Conservation (phyloP, 805 yeast genomes). For the Barnettozyma sucrosica region DNA sequence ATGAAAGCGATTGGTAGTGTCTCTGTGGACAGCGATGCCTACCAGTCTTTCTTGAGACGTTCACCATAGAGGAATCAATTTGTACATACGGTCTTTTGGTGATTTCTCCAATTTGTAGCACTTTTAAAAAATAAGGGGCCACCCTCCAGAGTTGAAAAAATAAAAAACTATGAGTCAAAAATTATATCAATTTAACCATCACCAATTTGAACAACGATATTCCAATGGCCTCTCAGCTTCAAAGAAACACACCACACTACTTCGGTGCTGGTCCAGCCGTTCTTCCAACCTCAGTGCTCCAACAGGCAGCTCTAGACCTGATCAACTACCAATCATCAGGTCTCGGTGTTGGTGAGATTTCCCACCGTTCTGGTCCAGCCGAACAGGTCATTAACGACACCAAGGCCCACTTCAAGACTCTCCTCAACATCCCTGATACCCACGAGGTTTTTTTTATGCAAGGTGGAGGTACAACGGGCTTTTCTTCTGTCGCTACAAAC, state of each 20-base stretch:
- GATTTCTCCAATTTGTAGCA: neutral
- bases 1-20: constrained; percentile 79
- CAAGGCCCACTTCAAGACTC: constrained; percentile 55
- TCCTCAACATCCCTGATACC: constrained; percentile 78
- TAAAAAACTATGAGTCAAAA: neutral
- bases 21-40: constrained; percentile 76
- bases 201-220: neutral
- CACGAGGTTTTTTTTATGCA: constrained; percentile 94
- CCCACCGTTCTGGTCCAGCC: constrained; percentile 90
- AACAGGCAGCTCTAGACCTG: constrained; percentile 83
- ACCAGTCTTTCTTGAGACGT: constrained; percentile 67
- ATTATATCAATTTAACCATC: neutral
- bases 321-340: constrained; percentile 64
- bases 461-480: constrained; percentile 98
- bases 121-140: too few relatives aligned
- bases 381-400: constrained; percentile 70
- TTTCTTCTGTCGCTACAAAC: constrained; percentile 81
- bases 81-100: too few relatives aligned
- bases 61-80: neutral
- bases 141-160: neutral
- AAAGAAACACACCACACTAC: constrained; percentile 69
- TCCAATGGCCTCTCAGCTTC: constrained; percentile 29
- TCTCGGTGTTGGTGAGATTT: constrained; percentile 91
- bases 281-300: constrained; percentile 75
- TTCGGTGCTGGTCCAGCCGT: constrained; percentile 99